phyloP scores from a whole-genome alignment of 345 rosid species.

The Populus deltoides region DNA sequence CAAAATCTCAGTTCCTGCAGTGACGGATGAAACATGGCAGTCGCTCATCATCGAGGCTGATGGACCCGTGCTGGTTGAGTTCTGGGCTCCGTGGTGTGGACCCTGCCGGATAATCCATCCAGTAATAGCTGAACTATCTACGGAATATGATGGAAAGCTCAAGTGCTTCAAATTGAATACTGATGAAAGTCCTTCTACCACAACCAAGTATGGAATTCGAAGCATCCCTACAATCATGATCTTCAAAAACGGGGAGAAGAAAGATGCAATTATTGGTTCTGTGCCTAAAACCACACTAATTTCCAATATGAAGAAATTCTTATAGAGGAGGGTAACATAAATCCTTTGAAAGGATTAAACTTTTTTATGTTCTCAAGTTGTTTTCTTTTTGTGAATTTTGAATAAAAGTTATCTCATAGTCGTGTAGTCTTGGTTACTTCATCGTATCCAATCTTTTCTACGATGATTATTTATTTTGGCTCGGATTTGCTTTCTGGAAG shows the following conservation, averaged over 20 bases:
- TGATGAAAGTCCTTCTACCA: too few species aligned
- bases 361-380: background rate
- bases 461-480: too few species aligned
- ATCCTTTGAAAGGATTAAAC: background rate
- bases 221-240: constrained; percentile 69
- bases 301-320: constrained; percentile 58
- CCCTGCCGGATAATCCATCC: too few species aligned
- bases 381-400: background rate
- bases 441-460: background rate
- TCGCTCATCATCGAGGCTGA: constrained; percentile 57
- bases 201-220: constrained; percentile 57
- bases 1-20: constrained; percentile 16
- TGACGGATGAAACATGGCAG: constrained; percentile 59
- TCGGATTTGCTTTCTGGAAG: too few species aligned
- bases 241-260: constrained; percentile 68
- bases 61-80: constrained; percentile 57
- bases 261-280: constrained; percentile 68
- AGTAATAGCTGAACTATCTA: too few species aligned
- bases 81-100: constrained; percentile 90
- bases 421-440: background rate
- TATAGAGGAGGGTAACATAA: constrained; percentile 23
- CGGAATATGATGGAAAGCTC: too few species aligned
- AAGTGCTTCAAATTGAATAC: too few species aligned
- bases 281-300: constrained; percentile 66
- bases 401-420: background rate